Evolutionary conservation across 345 rosid genomes (phyloP), one percentile per base, ranked within the genome.

Genomic region (Eutrema yunnanense): DNA sequence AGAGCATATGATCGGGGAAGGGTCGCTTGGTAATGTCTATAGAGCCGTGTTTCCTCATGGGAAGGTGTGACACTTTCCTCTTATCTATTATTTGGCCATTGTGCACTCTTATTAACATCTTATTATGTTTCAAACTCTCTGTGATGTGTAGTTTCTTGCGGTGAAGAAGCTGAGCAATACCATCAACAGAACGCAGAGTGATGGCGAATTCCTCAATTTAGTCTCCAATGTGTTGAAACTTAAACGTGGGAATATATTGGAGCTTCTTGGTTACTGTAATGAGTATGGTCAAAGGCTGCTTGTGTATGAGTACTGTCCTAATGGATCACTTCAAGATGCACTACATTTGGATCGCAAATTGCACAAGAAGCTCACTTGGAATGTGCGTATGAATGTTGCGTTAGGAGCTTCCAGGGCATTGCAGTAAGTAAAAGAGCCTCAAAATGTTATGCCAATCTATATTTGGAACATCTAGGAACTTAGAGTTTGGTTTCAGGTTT

Each of bases 361-460:
- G 43, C 93, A 74, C 43, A 81, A 61, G 75, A 90, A 84, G 47
- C 86, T 95, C 66, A 81, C 93, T 42, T 95, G 96, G 99, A 82
- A 79, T 69, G 81, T 74, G 44, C 96, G 97, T 49, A 82, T 88
- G 47, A 82, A 78, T 13, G 47, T 90, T 58, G 96, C 99, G 0
- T 84, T 92, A 26, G 96, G 96, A 78, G 87, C 93, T 73, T 93
- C 99, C 48, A 87, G 83, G 71, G 96, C 96, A 67, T 66, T 95
- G 55, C 94, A 90, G 99, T 95, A 85, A 87, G 97, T 84, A 65
- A 53, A 67, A 11, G n/a, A 43, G 58, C 60, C 71, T 71, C 58
- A 57, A 65, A 27, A 36, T 49, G 61, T 36, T 6, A 43, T 50
- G 6, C 55, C 52, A 30, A 59, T n/a, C 54, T 26, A 27, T 33